phyloP scores from a whole-genome alignment of 148 eudicot species.

The Heliosperma pusillum region DNA sequence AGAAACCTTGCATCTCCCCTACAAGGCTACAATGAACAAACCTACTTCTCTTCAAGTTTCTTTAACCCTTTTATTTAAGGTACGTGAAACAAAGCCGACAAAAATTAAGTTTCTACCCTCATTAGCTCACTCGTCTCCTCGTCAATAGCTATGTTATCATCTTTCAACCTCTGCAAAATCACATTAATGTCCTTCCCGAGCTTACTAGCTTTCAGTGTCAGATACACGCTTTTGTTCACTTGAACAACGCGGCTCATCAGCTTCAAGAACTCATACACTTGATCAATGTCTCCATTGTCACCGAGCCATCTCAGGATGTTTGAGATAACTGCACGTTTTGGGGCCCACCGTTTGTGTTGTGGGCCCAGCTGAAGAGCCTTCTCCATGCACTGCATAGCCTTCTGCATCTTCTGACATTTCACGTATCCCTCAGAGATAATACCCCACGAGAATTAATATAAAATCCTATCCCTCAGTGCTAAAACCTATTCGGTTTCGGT shows the following conservation, averaged over 20 bases:
- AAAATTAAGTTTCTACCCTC: too few species aligned
- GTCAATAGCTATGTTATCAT: slow-evolving; percentile 6
- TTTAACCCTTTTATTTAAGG: too few species aligned
- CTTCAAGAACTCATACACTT: slow-evolving; percentile 40
- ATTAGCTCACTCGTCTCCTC: too few species aligned
- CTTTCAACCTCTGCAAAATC: slow-evolving; percentile 33
- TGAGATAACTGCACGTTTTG: slow-evolving; percentile 32
- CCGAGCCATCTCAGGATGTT: slow-evolving; percentile 41
- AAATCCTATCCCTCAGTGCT: too few species aligned
- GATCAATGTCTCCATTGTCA: not conserved
- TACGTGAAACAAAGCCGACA: too few species aligned
- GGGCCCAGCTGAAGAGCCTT: slow-evolving; percentile 33
- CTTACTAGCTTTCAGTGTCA: slow-evolving; percentile 25
- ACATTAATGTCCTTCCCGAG: slow-evolving; percentile 20
- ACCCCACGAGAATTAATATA: slow-evolving; percentile 40
- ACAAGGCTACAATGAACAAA: too few species aligned
- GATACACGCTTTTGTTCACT: slow-evolving; percentile 18
- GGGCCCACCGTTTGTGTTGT: slow-evolving; percentile 40
- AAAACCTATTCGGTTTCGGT: too few species aligned
- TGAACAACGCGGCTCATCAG: slow-evolving; percentile 28
- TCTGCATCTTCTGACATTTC: slow-evolving; percentile 31
- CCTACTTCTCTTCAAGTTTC: too few species aligned
- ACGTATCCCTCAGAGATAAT: slow-evolving; percentile 45
- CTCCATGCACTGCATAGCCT: slow-evolving; percentile 27
- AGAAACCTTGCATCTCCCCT: too few species aligned